Base-by-base conservation (phyloP, 192 early-diverging fungal genomes). In the Coemansia sp. region DNA sequence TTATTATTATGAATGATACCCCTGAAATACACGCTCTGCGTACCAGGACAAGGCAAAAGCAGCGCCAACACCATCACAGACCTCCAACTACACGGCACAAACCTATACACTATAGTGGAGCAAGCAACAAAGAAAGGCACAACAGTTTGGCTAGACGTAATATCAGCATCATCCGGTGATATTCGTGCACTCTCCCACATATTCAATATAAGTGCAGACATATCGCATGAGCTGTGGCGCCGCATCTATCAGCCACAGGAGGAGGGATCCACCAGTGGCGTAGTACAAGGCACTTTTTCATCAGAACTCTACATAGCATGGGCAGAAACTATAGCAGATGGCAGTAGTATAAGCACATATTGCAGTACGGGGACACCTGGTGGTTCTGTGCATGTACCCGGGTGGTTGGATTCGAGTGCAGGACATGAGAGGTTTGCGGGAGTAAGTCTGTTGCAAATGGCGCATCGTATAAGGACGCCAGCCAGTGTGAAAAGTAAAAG, bases 1-100 rank as follows among this genome's bases (percentile, higher is more conserved):
- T 7, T 38, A 38, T 56, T 56, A 32, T 56, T 9, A 56, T 56
- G 29, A 56, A n/a, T 19, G 32, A 7, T n/a, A 19, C 27, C 53
- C 3, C 47, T 15, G 27, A 54, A 37, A 20, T 58, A 58, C 56
- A 58, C 56, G 36, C 31, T 58, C 20, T 58, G 56, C 56, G 11
- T 58, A 58, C 56, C 56, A 4, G 56, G 56, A 20, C 29, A 58
- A 58, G 56, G 56, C 56, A 58, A 58, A 38, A 10, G 20, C 56
- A 17, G 22, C 17, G 35, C 56, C 11, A 4, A 32, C n/a, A 14
- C 32, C 36, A n/a, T 58, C 19, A 10, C 56, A 4, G 20, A 25
- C 1, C 56, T 58, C 19, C 35, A 58, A 8, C 32, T 58, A 6
- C n/a, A 58, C 20, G 36, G 36, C 32, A 12, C 20, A 36, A 58